Conservation (phyloP, 768 basidiomycete species). For the Terana coerulea region DNA sequence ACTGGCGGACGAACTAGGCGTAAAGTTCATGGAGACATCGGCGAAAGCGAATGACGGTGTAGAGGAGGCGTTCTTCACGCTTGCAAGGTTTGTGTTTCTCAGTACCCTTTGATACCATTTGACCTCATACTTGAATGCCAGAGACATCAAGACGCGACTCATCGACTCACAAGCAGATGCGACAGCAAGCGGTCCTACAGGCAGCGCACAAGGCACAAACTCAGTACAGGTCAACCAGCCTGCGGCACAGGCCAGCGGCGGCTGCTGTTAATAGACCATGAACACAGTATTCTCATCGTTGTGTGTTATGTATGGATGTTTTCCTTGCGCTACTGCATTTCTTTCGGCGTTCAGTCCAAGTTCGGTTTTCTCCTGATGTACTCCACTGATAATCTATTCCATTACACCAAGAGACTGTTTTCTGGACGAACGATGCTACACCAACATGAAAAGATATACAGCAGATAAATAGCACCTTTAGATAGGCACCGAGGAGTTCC, state of each 20-base stretch:
- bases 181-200: constrained; percentile 30
- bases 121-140: constrained; percentile 28
- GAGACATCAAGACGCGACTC: constrained; percentile 95
- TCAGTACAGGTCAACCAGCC: constrained; percentile 68
- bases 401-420: constrained; percentile 1
- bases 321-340: constrained; percentile 1
- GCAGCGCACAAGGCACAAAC: constrained; percentile 35
- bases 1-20: constrained; percentile 89
- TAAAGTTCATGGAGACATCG: constrained; percentile 96
- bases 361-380: constrained; percentile 14
- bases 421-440: constrained; percentile 1
- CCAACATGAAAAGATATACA: too few species aligned
- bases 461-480: neutral
- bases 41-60: constrained; percentile 97
- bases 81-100: constrained; percentile 70
- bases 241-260: constrained; percentile 34
- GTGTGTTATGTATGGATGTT: constrained; percentile 11
- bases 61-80: constrained; percentile 97
- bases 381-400: constrained; percentile 9
- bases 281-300: constrained; percentile 8
- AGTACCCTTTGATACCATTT: neutral
- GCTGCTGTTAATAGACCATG: constrained; percentile 44
- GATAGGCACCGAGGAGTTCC: constrained; percentile 45
- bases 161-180: constrained; percentile 89
- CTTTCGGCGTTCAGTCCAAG: constrained; percentile 2